Evolutionary conservation across 1,284 basidiomycete species (phyloP), one percentile per base, ranked within the genome.

Genomic region (Cryptococcus deneoformans): DNA sequence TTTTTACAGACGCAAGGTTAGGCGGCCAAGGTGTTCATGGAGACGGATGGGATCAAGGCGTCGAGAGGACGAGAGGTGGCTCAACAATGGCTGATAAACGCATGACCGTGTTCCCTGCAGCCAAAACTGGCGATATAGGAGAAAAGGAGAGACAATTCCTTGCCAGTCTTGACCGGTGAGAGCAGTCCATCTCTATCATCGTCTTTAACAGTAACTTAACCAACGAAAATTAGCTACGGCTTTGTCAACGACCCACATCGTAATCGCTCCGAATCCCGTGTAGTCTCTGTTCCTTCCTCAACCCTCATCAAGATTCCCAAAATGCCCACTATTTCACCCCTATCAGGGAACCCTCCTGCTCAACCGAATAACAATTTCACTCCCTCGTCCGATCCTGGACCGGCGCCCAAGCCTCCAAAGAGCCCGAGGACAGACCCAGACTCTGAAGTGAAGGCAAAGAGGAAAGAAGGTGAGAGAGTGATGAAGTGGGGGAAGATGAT

Each of bases 401-500:
- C 52, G 6, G 12, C 43, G 6, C 9, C 43, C 43, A 47, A 44
- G 20, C 20, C 20, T 42, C n/a, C 40, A 10, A 42, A 42, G 9
- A 56, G 38, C 35, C 39, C 46, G 5, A 56, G 53, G 14, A 16
- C 43, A 24, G 60, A 54, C 12, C 53, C 37, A 5, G 42, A 20
- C 2, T 60, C 61, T 14, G 63, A 59, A 11, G 53, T 56, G 4
- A 56, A 52, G 36, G 60, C 61, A 29, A 59, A 61, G 38, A 66
- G 76, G 40, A 89, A 87, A 72, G 92, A 96, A 73, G 69, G 77
- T 1, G 79, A 81, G 11, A 82, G 92, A 11, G 88, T 91, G 63
- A 83, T 80, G 35, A 96, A 96, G 77, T 96, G 92, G 92, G 92
- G 84, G 39, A 83, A 86, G 44, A 96, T 96, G 92, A 83, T 96